A percentile compares a stretch with the other conserved stretches of the same genome.
Evolutionary conservation across 192 early-diverging fungal genomes (phyloP).

Genomic region (Linnemannia exigua): DNA sequence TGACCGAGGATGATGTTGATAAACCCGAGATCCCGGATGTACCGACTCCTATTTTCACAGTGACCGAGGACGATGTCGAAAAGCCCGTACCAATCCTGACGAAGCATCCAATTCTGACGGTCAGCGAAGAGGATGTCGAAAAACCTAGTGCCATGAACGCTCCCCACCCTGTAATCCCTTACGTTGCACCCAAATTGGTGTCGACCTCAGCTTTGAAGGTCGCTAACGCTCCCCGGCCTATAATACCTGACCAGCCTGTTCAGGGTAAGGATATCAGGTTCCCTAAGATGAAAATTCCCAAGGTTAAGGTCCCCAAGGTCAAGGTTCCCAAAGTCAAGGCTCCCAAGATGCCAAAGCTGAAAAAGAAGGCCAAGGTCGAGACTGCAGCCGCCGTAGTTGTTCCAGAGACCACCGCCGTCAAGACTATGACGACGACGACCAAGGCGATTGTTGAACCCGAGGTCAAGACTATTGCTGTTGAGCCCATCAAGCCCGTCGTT

Average conservation of each 20-base stretch:
- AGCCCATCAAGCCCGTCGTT: not conserved
- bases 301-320: conserved; percentile 10
- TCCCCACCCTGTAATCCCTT: conserved; percentile 22
- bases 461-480: conserved; percentile 10
- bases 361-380: not conserved
- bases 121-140: conserved; percentile 18
- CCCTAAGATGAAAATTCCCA: not conserved
- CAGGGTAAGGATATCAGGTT: conserved; percentile 21
- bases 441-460: not conserved
- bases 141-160: conserved; percentile 20
- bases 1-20: conserved; percentile 40
- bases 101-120: conserved; percentile 5
- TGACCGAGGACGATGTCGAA: conserved; percentile 34
- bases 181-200: not conserved
- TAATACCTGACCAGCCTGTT: conserved; percentile 16
- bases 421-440: conserved; percentile 9
- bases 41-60: not conserved
- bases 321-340: not conserved
- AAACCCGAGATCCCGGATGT: conserved; percentile 18
- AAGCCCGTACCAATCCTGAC: conserved; percentile 10
- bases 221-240: conserved; percentile 22
- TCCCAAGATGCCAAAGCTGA: conserved; percentile 11
- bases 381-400: not conserved
- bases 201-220: conserved; percentile 12
- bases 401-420: not conserved